Conservation (phyloP, 2,329 filamentous ascomycete genomes). For the Venturia aucupariae region DNA sequence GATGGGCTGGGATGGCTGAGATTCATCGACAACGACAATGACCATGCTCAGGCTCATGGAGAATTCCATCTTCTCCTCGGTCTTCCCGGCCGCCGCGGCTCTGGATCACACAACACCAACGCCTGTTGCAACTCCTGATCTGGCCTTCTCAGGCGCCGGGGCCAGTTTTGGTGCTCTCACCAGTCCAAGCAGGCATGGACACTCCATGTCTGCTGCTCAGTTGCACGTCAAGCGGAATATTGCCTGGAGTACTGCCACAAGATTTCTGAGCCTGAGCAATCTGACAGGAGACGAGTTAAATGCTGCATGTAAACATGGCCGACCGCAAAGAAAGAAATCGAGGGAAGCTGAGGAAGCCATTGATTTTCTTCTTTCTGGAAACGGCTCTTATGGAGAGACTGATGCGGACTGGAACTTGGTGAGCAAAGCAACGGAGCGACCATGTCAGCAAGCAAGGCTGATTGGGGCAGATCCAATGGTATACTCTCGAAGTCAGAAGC, state of each 20-base stretch:
- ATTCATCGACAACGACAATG: no score
- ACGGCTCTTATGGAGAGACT: constrained; percentile 45
- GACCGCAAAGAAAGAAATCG: constrained; percentile 17
- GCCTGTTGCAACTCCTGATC: constrained; percentile 34
- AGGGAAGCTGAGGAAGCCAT: constrained; percentile 29
- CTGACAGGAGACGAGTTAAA: constrained; percentile 9
- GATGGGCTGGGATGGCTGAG: not conserved
- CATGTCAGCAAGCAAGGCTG: constrained; percentile 22
- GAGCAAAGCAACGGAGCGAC: not conserved
- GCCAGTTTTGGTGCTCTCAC: constrained; percentile 30
- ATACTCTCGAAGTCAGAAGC: constrained; percentile 32
- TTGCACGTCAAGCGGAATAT: constrained; percentile 27
- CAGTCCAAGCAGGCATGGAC: constrained; percentile 1
- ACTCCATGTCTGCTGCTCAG: constrained; percentile 22
- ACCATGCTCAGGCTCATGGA: not conserved
- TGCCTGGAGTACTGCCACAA: constrained; percentile 39
- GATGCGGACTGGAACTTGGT: constrained; percentile 34
- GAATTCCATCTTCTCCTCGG: constrained; percentile 30
- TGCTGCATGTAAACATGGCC: constrained; percentile 12
- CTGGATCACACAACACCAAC: constrained; percentile 35
- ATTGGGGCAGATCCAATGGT: constrained; percentile 33
- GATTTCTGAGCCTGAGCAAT: constrained; percentile 30
- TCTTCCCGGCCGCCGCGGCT: constrained; percentile 33
- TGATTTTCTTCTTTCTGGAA: constrained; percentile 26
- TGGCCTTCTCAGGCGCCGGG: constrained; percentile 31